phyloP scores from a whole-genome alignment of 345 rosid genomes.

The Pistacia integerrima region DNA sequence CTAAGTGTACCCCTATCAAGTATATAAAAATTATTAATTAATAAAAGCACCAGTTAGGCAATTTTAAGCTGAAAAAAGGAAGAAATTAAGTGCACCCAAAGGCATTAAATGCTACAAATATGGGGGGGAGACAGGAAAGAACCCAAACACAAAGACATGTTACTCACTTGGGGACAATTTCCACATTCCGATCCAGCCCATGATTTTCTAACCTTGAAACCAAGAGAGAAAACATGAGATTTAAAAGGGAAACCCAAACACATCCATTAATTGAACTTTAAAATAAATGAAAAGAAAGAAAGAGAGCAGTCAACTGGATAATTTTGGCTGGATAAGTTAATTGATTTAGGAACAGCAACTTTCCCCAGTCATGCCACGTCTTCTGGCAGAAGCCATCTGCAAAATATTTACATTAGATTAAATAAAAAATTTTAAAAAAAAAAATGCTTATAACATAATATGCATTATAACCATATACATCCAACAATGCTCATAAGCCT shows the following conservation, averaged over 20 bases:
- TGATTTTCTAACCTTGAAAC: conserved; percentile 91
- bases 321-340: conserved; percentile 98
- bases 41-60: neutral
- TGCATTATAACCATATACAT: neutral
- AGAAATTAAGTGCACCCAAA: neutral
- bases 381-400: conserved; percentile 81
- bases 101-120: neutral
- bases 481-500: neutral
- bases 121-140: neutral
- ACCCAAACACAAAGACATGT: conserved; percentile 3
- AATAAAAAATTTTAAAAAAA: neutral
- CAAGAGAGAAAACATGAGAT: conserved; percentile 19
- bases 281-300: neutral
- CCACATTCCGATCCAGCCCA: conserved; percentile 93
- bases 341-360: conserved; percentile 95
- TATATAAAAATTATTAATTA: conserved; percentile 10
- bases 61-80: neutral
- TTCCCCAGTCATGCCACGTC: conserved; percentile 97
- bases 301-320: conserved; percentile 27
- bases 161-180: conserved; percentile 98
- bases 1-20: conserved; percentile 78
- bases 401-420: conserved; percentile 10
- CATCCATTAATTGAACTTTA: neutral
- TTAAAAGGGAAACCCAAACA: conserved; percentile 8
- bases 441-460: neutral